A percentile compares a stretch with the other conserved stretches of the same genome.
phyloP scores from a whole-genome alignment of 2,329 filamentous ascomycete genomes.

The Aspergillus novofumigatus region DNA sequence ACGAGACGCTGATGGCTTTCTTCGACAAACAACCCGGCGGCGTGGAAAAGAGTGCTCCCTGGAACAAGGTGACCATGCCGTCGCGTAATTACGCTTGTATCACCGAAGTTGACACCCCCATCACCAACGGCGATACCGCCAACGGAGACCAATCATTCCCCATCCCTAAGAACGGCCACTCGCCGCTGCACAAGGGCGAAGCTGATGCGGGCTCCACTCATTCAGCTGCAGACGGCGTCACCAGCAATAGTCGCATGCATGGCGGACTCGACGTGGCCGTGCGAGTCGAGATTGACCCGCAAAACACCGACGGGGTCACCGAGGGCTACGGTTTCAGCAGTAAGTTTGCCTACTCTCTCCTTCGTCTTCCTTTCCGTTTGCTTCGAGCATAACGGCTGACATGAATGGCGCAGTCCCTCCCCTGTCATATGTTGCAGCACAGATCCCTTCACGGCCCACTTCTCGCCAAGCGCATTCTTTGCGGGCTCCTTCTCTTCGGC shows the following conservation, averaged over 20 bases:
- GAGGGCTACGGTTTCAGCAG: constrained; percentile 48
- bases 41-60: constrained; percentile 60
- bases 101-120: constrained; percentile 44
- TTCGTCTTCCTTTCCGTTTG: not conserved
- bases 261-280: constrained; percentile 45
- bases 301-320: constrained; percentile 38
- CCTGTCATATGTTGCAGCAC: constrained; percentile 10
- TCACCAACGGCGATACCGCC: constrained; percentile 18
- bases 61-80: constrained; percentile 82
- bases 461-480: constrained; percentile 7
- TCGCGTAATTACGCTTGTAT: constrained; percentile 63
- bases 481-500: constrained; percentile 9
- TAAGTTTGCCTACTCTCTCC: constrained; percentile 25
- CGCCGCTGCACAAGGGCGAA: constrained; percentile 71
- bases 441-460: constrained; percentile 7
- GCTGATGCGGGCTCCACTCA: constrained; percentile 72
- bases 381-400: constrained; percentile 2
- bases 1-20: constrained; percentile 60
- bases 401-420: constrained; percentile 15
- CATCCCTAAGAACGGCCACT: constrained; percentile 59
- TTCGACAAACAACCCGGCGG: constrained; percentile 59
- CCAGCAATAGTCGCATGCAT: constrained; percentile 31
- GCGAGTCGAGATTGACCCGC: constrained; percentile 45
- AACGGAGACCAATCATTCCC: constrained; percentile 24
- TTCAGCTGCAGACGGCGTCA: constrained; percentile 58